phyloP scores from a whole-genome alignment of 306 rosid species.

The Pueraria montana region DNA sequence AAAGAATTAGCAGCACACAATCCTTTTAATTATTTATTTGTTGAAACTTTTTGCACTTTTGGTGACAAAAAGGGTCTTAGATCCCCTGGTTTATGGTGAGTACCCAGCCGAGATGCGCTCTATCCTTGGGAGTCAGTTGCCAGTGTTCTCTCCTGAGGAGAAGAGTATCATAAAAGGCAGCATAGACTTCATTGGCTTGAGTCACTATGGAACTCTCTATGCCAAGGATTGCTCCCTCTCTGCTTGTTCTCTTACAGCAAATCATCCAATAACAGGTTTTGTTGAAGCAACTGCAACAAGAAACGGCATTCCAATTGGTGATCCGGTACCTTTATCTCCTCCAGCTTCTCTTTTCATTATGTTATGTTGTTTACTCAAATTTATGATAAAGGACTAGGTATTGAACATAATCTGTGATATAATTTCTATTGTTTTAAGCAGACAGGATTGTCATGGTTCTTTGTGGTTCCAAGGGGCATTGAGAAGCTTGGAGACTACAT shows the following conservation, averaged over 20 bases:
- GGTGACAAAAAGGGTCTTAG: conserved; percentile 55
- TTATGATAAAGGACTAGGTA: neutral
- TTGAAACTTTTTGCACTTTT: neutral
- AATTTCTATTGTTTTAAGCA: conserved; percentile 34
- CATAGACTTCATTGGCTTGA: conserved; percentile 68
- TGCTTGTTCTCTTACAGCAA: conserved; percentile 48
- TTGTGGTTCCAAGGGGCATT: conserved; percentile 75
- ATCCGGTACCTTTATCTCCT: conserved; percentile 48
- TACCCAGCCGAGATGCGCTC: conserved; percentile 68
- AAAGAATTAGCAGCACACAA: neutral
- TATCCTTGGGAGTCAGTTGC: conserved; percentile 61
- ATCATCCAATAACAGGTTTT: conserved; percentile 64
- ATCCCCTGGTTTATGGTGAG: conserved; percentile 68
- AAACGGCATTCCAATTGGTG: conserved; percentile 70
- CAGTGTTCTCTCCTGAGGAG: conserved; percentile 54
- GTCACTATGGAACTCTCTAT: conserved; percentile 67
- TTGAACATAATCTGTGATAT: neutral
- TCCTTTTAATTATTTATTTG: neutral
- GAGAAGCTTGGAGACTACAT: conserved; percentile 64
- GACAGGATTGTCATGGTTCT: conserved; percentile 64
- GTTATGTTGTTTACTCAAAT: neutral
- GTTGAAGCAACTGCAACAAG: conserved; percentile 45
- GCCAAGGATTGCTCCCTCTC: conserved; percentile 62
- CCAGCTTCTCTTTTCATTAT: neutral
- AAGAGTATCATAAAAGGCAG: conserved; percentile 62